phyloP scores from a whole-genome alignment of 306 rosid species.

The apple (Malus domestica) region ASM211411v1 NC_041804.1:5306501-5307000 shows the following conservation, averaged over 20 bases:
- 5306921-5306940: no score
- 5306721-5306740: conserved; percentile 4
- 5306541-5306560: neutral
- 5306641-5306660: conserved; percentile 11
- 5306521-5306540: neutral
- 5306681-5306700: conserved; percentile 21
- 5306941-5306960: no score
- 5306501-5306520: neutral
- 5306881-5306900: no score
- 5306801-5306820: neutral
- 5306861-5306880: no score
- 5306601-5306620: neutral
- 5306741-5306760: conserved; percentile 23
- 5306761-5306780: conserved; percentile 27
- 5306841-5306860: neutral
- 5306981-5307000: no score
- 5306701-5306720: conserved; percentile 26
- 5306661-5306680: conserved; percentile 26
- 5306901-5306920: no score
- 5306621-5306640: conserved; percentile 1
- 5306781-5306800: conserved; percentile 49
- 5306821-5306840: neutral
- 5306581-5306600: neutral
- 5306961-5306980: no score
- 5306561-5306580: neutral